Percentiles rank a stretch among this genome's conserved stretches.
phyloP scores from a whole-genome alignment of 1,284 basidiomycete species.

The Irpex rosettiformis region DNA sequence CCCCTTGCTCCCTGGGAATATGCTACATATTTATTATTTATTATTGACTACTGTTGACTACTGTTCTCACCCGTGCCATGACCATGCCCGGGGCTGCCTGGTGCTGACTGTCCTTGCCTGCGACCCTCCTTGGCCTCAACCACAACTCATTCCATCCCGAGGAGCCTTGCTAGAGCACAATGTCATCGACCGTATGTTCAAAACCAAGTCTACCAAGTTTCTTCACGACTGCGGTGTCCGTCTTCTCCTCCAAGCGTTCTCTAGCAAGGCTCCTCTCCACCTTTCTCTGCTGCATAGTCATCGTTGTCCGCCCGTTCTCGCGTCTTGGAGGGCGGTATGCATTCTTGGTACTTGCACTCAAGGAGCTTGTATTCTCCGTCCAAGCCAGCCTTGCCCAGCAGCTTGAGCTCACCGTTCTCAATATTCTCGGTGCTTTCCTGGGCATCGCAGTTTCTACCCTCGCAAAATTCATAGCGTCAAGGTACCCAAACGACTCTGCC shows the following conservation, averaged over 20 bases:
- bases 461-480: conserved; percentile 35
- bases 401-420: conserved; percentile 42
- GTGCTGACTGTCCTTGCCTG: too few species aligned
- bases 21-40: too few species aligned
- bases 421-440: conserved; percentile 39
- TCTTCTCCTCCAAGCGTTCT: conserved; percentile 30
- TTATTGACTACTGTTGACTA: too few species aligned
- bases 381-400: conserved; percentile 48
- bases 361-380: conserved; percentile 46
- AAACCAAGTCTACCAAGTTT: too few species aligned
- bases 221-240: too few species aligned
- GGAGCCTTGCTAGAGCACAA: too few species aligned
- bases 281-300: conserved; percentile 37
- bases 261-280: conserved; percentile 43
- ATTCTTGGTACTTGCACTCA: conserved; percentile 42
- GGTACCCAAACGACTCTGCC: conserved; percentile 26
- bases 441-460: conserved; percentile 42
- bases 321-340: conserved; percentile 38
- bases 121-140: too few species aligned
- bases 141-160: too few species aligned
- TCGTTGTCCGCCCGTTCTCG: conserved; percentile 41
- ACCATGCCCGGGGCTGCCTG: too few species aligned
- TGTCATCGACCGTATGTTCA: too few species aligned
- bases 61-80: too few species aligned
- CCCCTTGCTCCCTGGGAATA: too few species aligned